phyloP scores from a whole-genome alignment of 495 filamentous ascomycete genomes.

The Aspergillus baeticus region DNA sequence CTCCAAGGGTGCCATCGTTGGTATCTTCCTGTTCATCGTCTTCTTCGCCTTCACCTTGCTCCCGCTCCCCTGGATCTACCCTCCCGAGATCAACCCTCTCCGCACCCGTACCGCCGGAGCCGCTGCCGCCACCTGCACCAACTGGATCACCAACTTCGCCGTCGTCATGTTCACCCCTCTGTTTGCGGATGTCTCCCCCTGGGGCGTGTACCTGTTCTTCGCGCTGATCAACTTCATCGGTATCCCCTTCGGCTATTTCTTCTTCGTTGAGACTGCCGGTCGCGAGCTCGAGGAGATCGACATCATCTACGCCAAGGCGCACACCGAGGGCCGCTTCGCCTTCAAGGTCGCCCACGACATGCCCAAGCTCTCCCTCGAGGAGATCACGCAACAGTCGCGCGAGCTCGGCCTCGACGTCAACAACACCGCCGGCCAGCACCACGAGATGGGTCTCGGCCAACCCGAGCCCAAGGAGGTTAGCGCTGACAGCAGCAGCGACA shows the following conservation, averaged over 20 bases:
- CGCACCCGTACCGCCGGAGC: conserved; percentile 66
- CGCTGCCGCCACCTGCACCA: conserved; percentile 42
- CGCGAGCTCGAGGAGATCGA: conserved; percentile 77
- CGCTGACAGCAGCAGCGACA: conserved; percentile 24
- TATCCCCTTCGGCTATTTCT: conserved; percentile 63
- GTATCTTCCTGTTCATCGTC: conserved; percentile 41
- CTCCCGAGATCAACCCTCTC: conserved; percentile 72
- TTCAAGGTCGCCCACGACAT: conserved; percentile 32
- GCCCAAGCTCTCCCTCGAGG: conserved; percentile 37
- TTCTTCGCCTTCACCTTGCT: conserved; percentile 42
- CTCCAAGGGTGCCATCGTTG: conserved; percentile 38
- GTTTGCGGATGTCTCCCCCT: conserved; percentile 28
- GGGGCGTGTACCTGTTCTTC: conserved; percentile 59
- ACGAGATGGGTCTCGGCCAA: conserved; percentile 24
- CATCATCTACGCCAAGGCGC: conserved; percentile 44
- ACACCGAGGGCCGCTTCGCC: conserved; percentile 17
- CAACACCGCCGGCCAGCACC: conserved; percentile 13
- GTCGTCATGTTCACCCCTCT: conserved; percentile 49
- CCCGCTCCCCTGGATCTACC: conserved; percentile 69
- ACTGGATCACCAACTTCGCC: conserved; percentile 50
- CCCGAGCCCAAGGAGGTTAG: background rate
- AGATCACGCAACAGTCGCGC: conserved; percentile 30
- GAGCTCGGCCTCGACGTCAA: conserved; percentile 32
- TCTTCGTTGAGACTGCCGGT: conserved; percentile 67
- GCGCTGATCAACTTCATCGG: conserved; percentile 65